Evolutionary conservation across 495 filamentous ascomycete species (phyloP), one percentile per base, ranked within the genome.

Genomic region (Trypethelium eluteriae): DNA sequence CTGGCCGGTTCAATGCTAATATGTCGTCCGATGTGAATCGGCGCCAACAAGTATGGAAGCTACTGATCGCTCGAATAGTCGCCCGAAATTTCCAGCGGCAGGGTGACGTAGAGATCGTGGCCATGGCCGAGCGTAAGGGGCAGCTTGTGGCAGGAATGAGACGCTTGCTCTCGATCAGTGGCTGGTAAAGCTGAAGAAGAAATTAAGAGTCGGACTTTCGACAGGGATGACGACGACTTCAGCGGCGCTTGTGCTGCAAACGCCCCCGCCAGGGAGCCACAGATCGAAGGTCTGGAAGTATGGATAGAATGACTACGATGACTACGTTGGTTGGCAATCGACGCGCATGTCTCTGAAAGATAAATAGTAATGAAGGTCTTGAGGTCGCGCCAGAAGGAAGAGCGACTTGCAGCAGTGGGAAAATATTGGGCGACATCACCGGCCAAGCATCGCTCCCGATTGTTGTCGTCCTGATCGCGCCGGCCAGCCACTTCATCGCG

Each of bases 231-330:
- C 49, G n/a, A 25, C 49, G 12, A 53, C 49, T 18, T 53, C 49
- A 53, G 49, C 49, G n/a, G 49, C 49, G 49, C 49, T 53, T 53
- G 49, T 53, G 11, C 49, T 53, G 49, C 49, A 53, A 18, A 14
- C 49, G 9, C 11, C 49, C 9, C 5, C 16, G 5, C 5, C 18
- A n/a, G 11, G 49, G n/a, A 5, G 49, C 11, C 11, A 11, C 49
- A 25, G n/a, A 53, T 53, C 5, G 11, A 25, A 53, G 49, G 49
- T n/a, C 5, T 11, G n/a, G n/a, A 53, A 25, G 18, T 53, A n/a
- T 53, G 49, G 49, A 5, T 2, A 53, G 49, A 25, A 25, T 25
- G 25, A 25, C 25, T 25, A 25, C 25, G 25, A 25, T 25, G 25
- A 25, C 25, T 25, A 25, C 25, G 25, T 25, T 25, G 25, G 25